Evolutionary conservation across 2,329 filamentous ascomycete genomes (phyloP).

Genomic region (Penicillium crustosum): DNA sequence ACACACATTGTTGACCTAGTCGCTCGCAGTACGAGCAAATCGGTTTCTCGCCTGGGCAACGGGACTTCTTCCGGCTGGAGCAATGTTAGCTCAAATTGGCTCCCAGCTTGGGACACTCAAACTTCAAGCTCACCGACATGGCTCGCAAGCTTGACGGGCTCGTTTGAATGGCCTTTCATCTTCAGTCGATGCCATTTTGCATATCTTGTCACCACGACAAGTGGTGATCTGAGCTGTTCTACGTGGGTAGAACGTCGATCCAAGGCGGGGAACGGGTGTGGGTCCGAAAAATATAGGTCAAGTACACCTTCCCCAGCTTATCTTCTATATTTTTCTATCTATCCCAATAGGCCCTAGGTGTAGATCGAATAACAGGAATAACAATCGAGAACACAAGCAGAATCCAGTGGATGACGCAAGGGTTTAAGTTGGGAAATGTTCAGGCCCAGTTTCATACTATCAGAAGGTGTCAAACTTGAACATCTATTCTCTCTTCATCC

Average conservation of each 20-base stretch:
- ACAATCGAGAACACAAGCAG: too few relatives aligned
- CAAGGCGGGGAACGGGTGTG: constrained; percentile 1
- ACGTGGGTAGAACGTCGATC: not conserved
- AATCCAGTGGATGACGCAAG: too few relatives aligned
- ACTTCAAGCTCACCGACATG: constrained; percentile 29
- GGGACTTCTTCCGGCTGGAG: constrained; percentile 34
- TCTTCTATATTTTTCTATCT: not conserved
- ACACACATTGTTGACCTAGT: constrained; percentile 34
- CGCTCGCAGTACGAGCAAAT: constrained; percentile 35
- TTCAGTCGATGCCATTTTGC: constrained; percentile 12
- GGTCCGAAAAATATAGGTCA: not conserved
- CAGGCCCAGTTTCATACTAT: not conserved
- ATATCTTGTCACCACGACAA: not conserved
- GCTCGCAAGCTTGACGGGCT: constrained; percentile 33
- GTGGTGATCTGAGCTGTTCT: not conserved
- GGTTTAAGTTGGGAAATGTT: not conserved
- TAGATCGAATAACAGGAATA: not conserved
- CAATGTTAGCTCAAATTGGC: not conserved
- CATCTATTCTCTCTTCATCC: not conserved
- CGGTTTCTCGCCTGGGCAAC: constrained; percentile 36
- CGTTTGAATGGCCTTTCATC: constrained; percentile 21
- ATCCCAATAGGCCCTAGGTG: rapidly evolving
- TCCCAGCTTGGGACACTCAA: not conserved
- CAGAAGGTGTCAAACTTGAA: not conserved
- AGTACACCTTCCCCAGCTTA: not conserved